Base-by-base conservation (phyloP, 2,329 filamentous ascomycete genomes). In the Epichloe bromicola region DNA sequence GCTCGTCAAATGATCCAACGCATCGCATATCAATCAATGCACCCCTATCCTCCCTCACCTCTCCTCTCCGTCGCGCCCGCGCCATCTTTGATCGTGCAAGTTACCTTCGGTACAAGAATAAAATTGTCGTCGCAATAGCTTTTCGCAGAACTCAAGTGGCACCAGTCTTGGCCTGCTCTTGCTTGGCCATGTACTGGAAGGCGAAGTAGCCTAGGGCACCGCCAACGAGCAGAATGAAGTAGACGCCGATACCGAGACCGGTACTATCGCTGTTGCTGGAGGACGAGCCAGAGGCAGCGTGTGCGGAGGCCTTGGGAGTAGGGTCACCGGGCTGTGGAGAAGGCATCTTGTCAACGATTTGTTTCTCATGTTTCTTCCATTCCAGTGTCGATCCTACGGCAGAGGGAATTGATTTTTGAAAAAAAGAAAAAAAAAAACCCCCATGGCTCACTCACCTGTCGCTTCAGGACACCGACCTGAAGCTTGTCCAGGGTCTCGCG, bases 401-500 rank as follows among this genome's bases (percentile, higher is more conserved):
- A 11, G 14, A 33, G 20, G 15, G 10, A 10, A 40, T 7, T 5
- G 2, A 39, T 6, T 5, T 10, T n/a, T 2, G 5, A 19, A 6
- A 26, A 26, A 6, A 7, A 23, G 6, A 23, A 26, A 26, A 26
- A 11, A 11, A n/a, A n/a, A n/a, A n/a, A n/a, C n/a, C n/a, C n/a
- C n/a, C 30, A 17, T 36, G 46, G 46, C 52, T 5, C 7, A 67
- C 82, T 63, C 78, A 94, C 88, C 76, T 79, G 67, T 69, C 88
- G 80, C 82, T 95, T 94, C 68, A 96, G 71, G 38, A 66, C 76
- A 58, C 88, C 90, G 59, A 93, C 78, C 49, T 82, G 71, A 58
- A 95, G 74, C 63, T 81, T 80, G 34, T 85, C 82, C 52, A 98
- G 82, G 59, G 95, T 91, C 75, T 97, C 91, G 59, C 93, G 85